Base-by-base conservation (phyloP, 192 early-diverging fungal species). In the Anaeromyces robustus region DNA sequence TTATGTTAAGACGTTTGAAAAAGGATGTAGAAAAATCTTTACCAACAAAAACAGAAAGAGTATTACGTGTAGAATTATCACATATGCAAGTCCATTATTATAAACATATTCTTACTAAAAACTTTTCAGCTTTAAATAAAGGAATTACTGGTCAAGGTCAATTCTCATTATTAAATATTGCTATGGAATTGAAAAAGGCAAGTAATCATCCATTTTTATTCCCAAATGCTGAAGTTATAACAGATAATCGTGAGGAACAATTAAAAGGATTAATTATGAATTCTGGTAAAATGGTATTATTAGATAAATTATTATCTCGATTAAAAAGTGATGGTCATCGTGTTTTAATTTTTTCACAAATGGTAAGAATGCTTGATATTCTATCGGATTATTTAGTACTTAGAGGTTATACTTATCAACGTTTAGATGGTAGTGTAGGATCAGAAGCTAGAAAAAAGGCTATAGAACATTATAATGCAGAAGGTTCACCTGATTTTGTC, bases 1-100 rank as follows among this genome's bases (percentile, higher is more conserved):
- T 95, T 84, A 98, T 98, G 95, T 87, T 98, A 29, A 92, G 98
- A 28, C 90, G 98, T 11, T 86, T 98, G 30, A 99, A 99, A 84
- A 97, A 97, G 85, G 97, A 99, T 82, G 98, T 98, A 0, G 98
- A 99, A 85, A 96, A 95, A 86, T 96, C 95, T 14, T 83, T 99
- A 80, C 97, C 96, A 9, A 93, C 94, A 82, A 97, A 98, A 86
- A 95, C 95, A 0, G 98, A 99, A 83, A 92, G 95, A 52, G 97
- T 99, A 41, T 85, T 99, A 80, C 93, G 98, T 13, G 95, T 99
- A 0, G 96, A 96, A 80, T 87, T 98, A 82, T 92, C 94, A 0
- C 92, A 92, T 9, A 86, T 97, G 87, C 97, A 98, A 84, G 90
- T 94, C 22, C 92, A 94, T 80, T 97, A 94, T 84, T 97, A 98